Percentiles rank a stretch among this genome's conserved stretches.
Conservation (phyloP, 306 rosid species). For the Betula pendula region DNA sequence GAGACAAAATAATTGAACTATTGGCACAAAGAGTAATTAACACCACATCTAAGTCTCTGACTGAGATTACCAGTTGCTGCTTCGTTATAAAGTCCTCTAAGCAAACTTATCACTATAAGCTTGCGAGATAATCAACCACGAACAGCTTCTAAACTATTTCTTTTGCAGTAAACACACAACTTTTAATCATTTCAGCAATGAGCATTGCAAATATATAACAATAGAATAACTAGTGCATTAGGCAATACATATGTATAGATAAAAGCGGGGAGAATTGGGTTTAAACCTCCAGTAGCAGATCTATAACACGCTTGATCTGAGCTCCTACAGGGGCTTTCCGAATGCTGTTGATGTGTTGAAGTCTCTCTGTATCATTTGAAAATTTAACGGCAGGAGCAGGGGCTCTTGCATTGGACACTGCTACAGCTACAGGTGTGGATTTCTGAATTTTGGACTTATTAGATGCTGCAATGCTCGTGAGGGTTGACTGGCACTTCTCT, state of each 20-base stretch:
- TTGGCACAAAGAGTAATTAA: background rate
- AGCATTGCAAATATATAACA: background rate
- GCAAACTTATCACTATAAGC: too few relatives aligned
- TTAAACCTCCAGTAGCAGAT: constrained; percentile 71
- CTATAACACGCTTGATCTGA: constrained; percentile 90
- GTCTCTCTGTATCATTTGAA: constrained; percentile 91
- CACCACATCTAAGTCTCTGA: too few relatives aligned
- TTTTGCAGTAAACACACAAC: background rate
- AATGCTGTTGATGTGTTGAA: constrained; percentile 79
- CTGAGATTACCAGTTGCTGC: too few relatives aligned
- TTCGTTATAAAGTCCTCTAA: too few relatives aligned
- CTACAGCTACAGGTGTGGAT: constrained; percentile 29
- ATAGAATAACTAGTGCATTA: background rate
- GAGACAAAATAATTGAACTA: background rate
- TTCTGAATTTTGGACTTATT: constrained; percentile 35
- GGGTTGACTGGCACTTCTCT: constrained; percentile 62
- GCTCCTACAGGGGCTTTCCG: constrained; percentile 84
- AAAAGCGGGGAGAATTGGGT: background rate
- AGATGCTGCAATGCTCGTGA: constrained; percentile 61
- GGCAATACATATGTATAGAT: background rate
- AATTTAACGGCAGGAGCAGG: constrained; percentile 65
- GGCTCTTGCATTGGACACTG: constrained; percentile 39
- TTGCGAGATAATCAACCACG: background rate
- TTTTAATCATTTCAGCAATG: background rate
- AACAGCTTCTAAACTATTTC: background rate